phyloP scores from a whole-genome alignment of 2,329 filamentous ascomycete genomes.

The Fusarium secorum region DNA sequence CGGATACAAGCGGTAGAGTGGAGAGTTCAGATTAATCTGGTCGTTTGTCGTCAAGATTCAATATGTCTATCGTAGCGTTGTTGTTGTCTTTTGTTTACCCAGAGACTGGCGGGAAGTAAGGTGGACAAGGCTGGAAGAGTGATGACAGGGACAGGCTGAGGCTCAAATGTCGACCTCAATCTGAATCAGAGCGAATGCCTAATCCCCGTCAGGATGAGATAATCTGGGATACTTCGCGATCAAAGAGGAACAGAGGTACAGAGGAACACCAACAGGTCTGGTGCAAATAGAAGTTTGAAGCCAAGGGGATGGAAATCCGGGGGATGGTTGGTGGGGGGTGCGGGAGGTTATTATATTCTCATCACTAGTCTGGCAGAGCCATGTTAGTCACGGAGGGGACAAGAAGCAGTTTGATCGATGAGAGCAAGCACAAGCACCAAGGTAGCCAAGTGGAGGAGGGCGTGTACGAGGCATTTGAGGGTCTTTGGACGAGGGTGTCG shows the following conservation, averaged over 20 bases:
- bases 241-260: conserved; percentile 19
- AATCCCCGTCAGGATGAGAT: conserved; percentile 26
- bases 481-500: conserved; percentile 24
- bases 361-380: conserved; percentile 32
- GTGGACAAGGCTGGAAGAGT: conserved; percentile 10
- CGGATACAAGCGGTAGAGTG: conserved; percentile 34
- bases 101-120: conserved; percentile 28
- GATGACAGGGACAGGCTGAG: conserved; percentile 27
- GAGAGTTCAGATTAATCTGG: conserved; percentile 31
- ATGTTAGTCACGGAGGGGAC: conserved; percentile 28
- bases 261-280: conserved; percentile 4
- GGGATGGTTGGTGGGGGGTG: conserved; percentile 43
- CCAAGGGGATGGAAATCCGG: conserved; percentile 45
- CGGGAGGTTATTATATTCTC: conserved; percentile 46
- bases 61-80: not conserved
- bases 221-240: conserved; percentile 23
- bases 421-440: conserved; percentile 10
- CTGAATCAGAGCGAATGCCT: conserved; percentile 24
- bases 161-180: conserved; percentile 34
- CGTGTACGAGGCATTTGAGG: conserved; percentile 32
- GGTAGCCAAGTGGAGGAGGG: conserved; percentile 33
- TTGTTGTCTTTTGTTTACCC: conserved; percentile 17
- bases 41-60: conserved; percentile 12
- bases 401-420: conserved; percentile 36
- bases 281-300: conserved; percentile 35